Evolutionary conservation across 1,139 yeast genomes (phyloP), one percentile per base, ranked within the genome.

Genomic region (Pichia sp.): DNA sequence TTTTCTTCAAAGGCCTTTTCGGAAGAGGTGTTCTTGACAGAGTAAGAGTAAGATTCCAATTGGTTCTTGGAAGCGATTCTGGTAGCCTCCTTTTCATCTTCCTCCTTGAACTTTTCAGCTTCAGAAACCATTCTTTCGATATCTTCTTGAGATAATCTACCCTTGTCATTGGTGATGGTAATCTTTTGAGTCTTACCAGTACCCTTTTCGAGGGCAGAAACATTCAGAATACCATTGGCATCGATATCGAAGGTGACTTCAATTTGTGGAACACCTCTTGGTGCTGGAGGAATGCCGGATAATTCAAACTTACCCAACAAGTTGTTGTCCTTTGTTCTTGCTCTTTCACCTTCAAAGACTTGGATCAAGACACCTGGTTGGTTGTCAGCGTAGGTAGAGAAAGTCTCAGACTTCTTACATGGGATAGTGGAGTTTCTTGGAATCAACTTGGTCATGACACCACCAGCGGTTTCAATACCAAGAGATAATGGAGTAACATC

Each of bases 391-490:
- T 88, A 96, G 71, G 98, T 91, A 78, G 98, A 90, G 93, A 91
- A 91, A 71, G 97, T 91, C 83, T 96, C 88, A 79, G 96, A 87
- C 87, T 92, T 91, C 79, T 90, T 87, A 76, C 97, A 90, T 78
- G 98, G 98, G 68, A 91, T 96, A 70, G 98, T 91, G 75, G 97
- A 88, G 90, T 91, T 91, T 84, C 98, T 89, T 84, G 97, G 97
- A 70, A 92, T 95, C 75, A 92, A 96, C 74, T 95, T 92, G 73
- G 96, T 97, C 74, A 90, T 88, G 71, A 92, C 92, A 80, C 91
- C 91, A 81, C 97, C 97, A 81, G 91, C 96, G 93, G 91, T 92
- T 79, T 96, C 97, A 75, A 91, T 96, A 88, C 98, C 98, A 73
- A 91, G 83, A 67, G 97, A 90, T 75, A 91, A 87, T 79, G 97